Base-by-base conservation (phyloP, 345 rosid genomes). In the Diplotaxis tenuifolia region DNA sequence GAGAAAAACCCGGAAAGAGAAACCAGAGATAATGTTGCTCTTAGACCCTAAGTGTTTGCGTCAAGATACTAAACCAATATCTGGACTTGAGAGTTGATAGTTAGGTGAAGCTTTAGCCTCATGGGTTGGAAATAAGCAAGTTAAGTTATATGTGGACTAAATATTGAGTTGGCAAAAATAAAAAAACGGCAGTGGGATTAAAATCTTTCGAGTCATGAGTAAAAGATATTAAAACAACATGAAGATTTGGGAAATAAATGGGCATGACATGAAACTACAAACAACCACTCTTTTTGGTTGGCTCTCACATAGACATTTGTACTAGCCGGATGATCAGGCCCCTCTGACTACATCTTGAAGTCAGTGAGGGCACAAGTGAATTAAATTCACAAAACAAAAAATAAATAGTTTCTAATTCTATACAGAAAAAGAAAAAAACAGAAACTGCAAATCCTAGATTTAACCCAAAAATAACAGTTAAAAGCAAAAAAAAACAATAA, bases 261-360 rank as follows among this genome's bases (percentile, higher is more conserved):
- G 72, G 42, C 67, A 45, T 15, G 60, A 49, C 52, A 56, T 19
- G 12, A 55, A 42, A 40, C 52, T 50, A 31, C 75, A 71, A 71
- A 50, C 9, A 50, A 11, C 62, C 23, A 11, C 64, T 72, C 53
- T 72, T 42, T 71, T 9, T 36, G 2, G 76, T 54, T 72, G 76
- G 62, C 61, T 67, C 21, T 53, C 61, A 67, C 71, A 9, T 67
- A 21, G 29, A 16, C 20, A 25, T 40, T 63, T 31, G 20, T 20
- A 20, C 50, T 19, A 34, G 18, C 7, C 22, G 15, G 38, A 52
- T 49, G 19, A 45, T 45, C 50, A 15, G 19, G 4, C 42, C 52
- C 70, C 76, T 19, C 9, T 20, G 31, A 63, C 47, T 34, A 36
- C 63, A 36, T 23, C 69, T 16, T 52, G 29, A 34, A 50, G 38